Base-by-base conservation (phyloP, 2,329 filamentous ascomycete species). In the Herpotrichia juniperi region DNA sequence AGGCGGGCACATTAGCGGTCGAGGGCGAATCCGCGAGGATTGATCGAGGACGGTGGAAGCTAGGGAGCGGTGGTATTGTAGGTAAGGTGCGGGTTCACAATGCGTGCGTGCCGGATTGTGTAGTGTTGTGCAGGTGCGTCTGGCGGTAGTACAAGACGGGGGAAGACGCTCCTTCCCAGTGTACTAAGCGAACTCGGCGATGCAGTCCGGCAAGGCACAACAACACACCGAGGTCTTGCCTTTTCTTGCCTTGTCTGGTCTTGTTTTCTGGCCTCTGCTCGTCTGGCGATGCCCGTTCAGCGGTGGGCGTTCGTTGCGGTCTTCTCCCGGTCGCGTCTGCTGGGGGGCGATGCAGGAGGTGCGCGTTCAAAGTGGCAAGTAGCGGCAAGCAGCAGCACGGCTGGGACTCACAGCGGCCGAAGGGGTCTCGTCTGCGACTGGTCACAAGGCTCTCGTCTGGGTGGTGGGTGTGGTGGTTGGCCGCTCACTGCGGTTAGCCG, bases 1-100 rank as follows among this genome's bases (percentile, higher is more conserved):
- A 68, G 64, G 66, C 59, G 61, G 62, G 69, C 70, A 73, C 69
- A 73, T 74, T 64, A 67, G 69, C 62, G 65, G 63, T 58, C 55
- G 56, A 61, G 61, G 14, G 22, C 56, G 57, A 54, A 56, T 65
- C 62, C 66, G 69, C 65, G 57, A 57, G 59, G 57, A 56, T 50
- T 60, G 40, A 34, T 28, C 44, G 51, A 48, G 30, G 30, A 44
- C 51, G 45, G 42, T 48, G 47, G 54, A 25, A 46, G 51, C 42
- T 26, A 51, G 34, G 28, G 51, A 48, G 43, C 44, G 34, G 46
- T 37, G 42, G 49, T 35, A 44, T 25, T n/a, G 30, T 48, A 11
- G 34, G 46, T 25, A 42, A 46, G 31, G 34, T 16, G 17, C 21
- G 28, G 19, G 30, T 35, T 49, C 35, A 37, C 26, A 39, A 44